A percentile compares a stretch with the other conserved stretches of the same genome.
Evolutionary conservation across 345 rosid genomes (phyloP).

Genomic region (Erysimum cheiranthoides): DNA sequence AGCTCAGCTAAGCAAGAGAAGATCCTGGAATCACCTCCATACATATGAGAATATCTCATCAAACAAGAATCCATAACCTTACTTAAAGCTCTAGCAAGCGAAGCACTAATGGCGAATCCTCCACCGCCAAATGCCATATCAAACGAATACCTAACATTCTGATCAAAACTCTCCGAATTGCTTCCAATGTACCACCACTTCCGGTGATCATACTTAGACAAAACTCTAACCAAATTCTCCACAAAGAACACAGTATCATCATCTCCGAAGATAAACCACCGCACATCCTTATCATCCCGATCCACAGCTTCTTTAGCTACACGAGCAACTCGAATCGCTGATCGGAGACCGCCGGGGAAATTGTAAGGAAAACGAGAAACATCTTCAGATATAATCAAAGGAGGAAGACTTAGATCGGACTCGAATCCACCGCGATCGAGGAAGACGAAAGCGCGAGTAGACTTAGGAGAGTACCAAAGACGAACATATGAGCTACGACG

Average conservation of each 20-base stretch:
- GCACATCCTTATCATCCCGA: conserved; percentile 49
- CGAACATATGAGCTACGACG: conserved; percentile 60
- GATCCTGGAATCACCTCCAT: conserved; percentile 74
- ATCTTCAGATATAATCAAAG: conserved; percentile 56
- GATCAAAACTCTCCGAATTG: conserved; percentile 72
- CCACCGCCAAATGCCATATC: conserved; percentile 92
- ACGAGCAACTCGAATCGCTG: conserved; percentile 76
- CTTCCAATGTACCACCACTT: conserved; percentile 72
- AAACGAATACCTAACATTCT: conserved; percentile 67
- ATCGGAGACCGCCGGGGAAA: conserved; percentile 64
- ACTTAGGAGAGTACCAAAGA: conserved; percentile 64
- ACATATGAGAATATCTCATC: conserved; percentile 67
- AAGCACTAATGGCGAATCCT: conserved; percentile 79
- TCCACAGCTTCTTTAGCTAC: conserved; percentile 72
- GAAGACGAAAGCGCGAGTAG: conserved; percentile 71
- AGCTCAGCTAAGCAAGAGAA: conserved; percentile 83
- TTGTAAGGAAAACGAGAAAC: conserved; percentile 69
- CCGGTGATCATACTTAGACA: conserved; percentile 70
- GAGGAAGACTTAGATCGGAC: conserved; percentile 59
- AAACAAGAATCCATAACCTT: conserved; percentile 79
- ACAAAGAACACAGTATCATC: conserved; percentile 77
- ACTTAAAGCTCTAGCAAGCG: conserved; percentile 68
- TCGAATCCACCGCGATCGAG: conserved; percentile 50
- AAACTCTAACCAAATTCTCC: conserved; percentile 64
- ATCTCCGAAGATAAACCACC: conserved; percentile 89